Conservation (phyloP, 164 flowering plant species). For the Hamamelis virginiana region DNA sequence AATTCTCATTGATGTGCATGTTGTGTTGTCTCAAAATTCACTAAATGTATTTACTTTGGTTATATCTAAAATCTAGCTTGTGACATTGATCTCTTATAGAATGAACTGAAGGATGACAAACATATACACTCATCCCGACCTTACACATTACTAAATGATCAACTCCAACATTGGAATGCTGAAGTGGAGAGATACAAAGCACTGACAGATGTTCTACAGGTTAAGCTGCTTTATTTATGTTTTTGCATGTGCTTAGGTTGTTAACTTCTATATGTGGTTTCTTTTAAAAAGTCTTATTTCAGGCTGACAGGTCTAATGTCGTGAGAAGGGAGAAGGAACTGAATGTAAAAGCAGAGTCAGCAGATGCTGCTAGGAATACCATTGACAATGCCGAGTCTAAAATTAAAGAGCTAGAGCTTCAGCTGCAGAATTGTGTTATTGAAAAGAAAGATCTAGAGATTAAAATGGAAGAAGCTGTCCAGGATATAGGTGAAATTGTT, state of each 20-base stretch:
- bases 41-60: background rate
- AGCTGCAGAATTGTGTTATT: constrained; percentile 53
- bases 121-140: constrained; percentile 64
- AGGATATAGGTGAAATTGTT: constrained; percentile 71
- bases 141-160: constrained; percentile 69
- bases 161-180: constrained; percentile 73
- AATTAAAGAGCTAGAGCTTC: constrained; percentile 66
- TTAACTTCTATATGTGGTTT: constrained; percentile 3
- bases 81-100: constrained; percentile 38
- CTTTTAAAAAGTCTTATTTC: constrained; percentile 26
- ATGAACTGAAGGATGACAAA: constrained; percentile 76
- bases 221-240: constrained; percentile 21
- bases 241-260: constrained; percentile 4
- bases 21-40: background rate
- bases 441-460: constrained; percentile 85
- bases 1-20: background rate
- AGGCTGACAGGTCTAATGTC: constrained; percentile 75
- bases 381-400: constrained; percentile 43
- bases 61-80: background rate
- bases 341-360: constrained; percentile 50
- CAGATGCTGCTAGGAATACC: constrained; percentile 52
- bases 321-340: constrained; percentile 84
- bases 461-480: constrained; percentile 83
- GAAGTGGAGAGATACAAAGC: constrained; percentile 70
- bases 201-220: constrained; percentile 76